Evolutionary conservation across 352 stramenopile genomes (phyloP).

Genomic region (Peronospora destructor): DNA sequence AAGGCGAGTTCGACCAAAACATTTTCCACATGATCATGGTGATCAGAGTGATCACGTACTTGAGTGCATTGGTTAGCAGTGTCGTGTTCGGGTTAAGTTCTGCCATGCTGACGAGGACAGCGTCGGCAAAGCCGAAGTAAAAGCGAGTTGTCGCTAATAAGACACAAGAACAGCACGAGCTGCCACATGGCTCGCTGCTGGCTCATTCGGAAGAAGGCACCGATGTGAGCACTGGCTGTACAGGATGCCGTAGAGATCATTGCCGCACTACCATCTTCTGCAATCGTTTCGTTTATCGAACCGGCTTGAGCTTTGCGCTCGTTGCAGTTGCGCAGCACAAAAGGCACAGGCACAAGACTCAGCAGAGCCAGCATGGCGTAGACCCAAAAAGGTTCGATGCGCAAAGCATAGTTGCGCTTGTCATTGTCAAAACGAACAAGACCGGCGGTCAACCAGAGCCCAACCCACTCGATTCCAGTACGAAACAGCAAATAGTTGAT

Average conservation of each 20-base stretch:
- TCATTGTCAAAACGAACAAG: constrained; percentile 38
- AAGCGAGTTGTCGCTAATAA: constrained; percentile 46
- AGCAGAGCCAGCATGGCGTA: constrained; percentile 47
- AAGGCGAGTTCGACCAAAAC: constrained; percentile 41
- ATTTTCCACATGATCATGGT: constrained; percentile 55
- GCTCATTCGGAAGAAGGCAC: constrained; percentile 56
- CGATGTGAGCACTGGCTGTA: constrained; percentile 18
- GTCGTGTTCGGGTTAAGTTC: constrained; percentile 35
- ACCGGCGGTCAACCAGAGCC: constrained; percentile 40
- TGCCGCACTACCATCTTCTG: constrained; percentile 25
- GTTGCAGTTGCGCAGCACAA: constrained; percentile 53
- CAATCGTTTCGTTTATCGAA: constrained; percentile 19
- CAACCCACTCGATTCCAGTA: constrained; percentile 39
- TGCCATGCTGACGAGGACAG: constrained; percentile 31
- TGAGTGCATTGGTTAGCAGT: constrained; percentile 42
- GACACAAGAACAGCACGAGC: constrained; percentile 67
- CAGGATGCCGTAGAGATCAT: constrained; percentile 13
- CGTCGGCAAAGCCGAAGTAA: constrained; percentile 46
- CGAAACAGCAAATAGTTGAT: constrained; percentile 74
- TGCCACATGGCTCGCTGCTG: constrained; percentile 73
- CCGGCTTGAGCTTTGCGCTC: constrained; percentile 40
- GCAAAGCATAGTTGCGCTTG: constrained; percentile 41
- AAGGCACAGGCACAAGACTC: constrained; percentile 49
- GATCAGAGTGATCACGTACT: constrained; percentile 43
- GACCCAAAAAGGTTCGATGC: constrained; percentile 43